phyloP scores from a whole-genome alignment of 257 asterid genomes.

The Fraxinus cuspidata region DNA sequence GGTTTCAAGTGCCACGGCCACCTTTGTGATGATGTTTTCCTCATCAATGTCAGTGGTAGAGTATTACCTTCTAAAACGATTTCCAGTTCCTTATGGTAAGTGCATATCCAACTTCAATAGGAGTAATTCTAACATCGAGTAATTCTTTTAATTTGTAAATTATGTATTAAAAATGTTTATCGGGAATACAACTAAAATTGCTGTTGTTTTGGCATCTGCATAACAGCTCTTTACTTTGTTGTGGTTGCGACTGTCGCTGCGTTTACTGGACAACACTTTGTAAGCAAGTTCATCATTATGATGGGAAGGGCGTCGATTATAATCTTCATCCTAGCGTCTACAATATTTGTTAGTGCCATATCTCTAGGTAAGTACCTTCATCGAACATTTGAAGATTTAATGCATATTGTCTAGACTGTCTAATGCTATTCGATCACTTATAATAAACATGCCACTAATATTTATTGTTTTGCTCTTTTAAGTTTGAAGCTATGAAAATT shows the following conservation, averaged over 20 bases:
- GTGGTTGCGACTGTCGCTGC: constrained; percentile 83
- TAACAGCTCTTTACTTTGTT: constrained; percentile 70
- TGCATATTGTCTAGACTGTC: not conserved
- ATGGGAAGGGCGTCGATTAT: constrained; percentile 92
- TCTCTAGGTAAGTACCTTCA: constrained; percentile 62
- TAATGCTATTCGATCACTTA: not conserved
- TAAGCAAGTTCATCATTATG: constrained; percentile 61
- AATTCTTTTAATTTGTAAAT: not conserved
- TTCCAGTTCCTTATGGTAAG: constrained; percentile 94
- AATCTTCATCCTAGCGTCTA: constrained; percentile 81
- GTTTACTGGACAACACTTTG: constrained; percentile 75
- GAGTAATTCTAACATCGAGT: not conserved
- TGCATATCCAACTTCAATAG: not conserved
- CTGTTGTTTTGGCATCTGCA: not conserved
- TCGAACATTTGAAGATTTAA: not conserved
- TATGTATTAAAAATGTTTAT: not conserved
- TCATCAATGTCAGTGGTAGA: constrained; percentile 98
- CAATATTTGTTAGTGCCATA: constrained; percentile 92
- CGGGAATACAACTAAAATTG: not conserved
- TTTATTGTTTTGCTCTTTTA: not conserved
- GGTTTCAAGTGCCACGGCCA: constrained; percentile 99
- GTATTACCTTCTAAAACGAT: constrained; percentile 86
- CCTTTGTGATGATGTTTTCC: constrained; percentile 98
- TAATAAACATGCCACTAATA: not conserved
- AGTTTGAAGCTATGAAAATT: not conserved